Evolutionary conservation across 1,284 basidiomycete genomes (phyloP).

Genomic region (Trichosporon sp.): DNA sequence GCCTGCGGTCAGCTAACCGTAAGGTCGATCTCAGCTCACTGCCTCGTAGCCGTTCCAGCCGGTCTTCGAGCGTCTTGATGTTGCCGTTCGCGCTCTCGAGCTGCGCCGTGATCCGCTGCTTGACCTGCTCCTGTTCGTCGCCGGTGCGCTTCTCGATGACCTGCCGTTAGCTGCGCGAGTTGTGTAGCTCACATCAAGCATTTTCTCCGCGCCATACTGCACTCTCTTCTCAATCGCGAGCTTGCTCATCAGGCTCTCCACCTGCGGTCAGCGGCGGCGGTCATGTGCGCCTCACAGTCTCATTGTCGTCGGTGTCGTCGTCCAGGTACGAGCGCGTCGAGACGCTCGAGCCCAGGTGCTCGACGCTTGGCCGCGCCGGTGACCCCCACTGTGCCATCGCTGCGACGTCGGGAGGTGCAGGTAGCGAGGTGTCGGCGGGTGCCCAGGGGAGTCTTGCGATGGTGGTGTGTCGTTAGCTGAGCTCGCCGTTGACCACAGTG

Average conservation of each 20-base stretch:
- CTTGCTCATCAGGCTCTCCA: conserved; percentile 49
- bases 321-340: conserved; percentile 20
- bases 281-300: conserved; percentile 14
- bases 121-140: conserved; percentile 40
- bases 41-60: conserved; percentile 36
- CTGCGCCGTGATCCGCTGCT: conserved; percentile 43
- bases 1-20: conserved; percentile 19
- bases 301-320: conserved; percentile 20
- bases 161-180: conserved; percentile 19
- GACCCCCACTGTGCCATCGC: conserved; percentile 10
- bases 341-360: conserved; percentile 21
- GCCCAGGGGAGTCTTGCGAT: conserved; percentile 3
- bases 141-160: conserved; percentile 40
- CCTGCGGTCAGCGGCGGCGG: conserved; percentile 24
- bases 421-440: background rate
- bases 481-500: background rate
- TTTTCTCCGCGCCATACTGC: conserved; percentile 55
- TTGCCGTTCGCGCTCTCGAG: conserved; percentile 44
- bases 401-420: background rate
- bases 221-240: conserved; percentile 53
- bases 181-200: conserved; percentile 50
- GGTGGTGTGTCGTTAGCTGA: background rate
- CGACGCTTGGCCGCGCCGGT: conserved; percentile 18
- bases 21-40: conserved; percentile 5
- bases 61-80: conserved; percentile 40